Evolutionary conservation across 2,329 filamentous ascomycete genomes (phyloP).

Genomic region (Cercospora nicotianae): DNA sequence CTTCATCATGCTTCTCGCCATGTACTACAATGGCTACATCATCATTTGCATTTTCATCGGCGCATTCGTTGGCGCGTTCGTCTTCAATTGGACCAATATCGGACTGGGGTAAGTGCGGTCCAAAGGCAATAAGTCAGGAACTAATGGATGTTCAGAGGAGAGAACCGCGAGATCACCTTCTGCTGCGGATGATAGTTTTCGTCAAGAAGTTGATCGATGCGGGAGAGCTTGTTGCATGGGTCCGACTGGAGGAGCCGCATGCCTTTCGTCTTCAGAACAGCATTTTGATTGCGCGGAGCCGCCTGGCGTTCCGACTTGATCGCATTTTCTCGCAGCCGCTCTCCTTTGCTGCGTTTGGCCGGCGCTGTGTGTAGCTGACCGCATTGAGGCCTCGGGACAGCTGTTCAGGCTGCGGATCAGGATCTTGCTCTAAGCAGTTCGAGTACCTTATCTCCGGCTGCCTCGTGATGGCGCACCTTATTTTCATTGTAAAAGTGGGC

Average conservation of each 20-base stretch:
- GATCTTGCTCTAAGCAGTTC: background rate
- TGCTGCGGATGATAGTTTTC: slow-evolving; percentile 26
- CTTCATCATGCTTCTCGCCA: slow-evolving; percentile 68
- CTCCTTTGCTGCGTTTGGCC: background rate
- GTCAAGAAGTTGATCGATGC: background rate
- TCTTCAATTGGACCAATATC: slow-evolving; percentile 20
- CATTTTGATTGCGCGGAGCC: background rate
- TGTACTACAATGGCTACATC: slow-evolving; percentile 70
- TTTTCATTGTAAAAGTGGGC: background rate
- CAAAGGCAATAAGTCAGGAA: background rate
- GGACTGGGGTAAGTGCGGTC: slow-evolving; percentile 10
- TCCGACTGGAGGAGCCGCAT: background rate
- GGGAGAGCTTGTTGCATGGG: background rate
- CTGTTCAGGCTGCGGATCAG: background rate
- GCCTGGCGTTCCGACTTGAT: background rate
- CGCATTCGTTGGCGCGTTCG: slow-evolving; percentile 67
- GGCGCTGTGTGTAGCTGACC: background rate
- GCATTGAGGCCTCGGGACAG: background rate
- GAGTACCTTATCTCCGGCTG: background rate
- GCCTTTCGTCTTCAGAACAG: background rate
- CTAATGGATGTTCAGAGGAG: slow-evolving; percentile 20
- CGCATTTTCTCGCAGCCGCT: background rate
- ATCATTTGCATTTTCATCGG: slow-evolving; percentile 81
- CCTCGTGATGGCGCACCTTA: background rate
- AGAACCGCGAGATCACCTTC: slow-evolving; percentile 29